These are phyloP conservation scores for Hordeum vulgare DNA, from an alignment of 176 grass and related monocot species.

Conservation along the genomic window MorexV3_pseudomolecules_assembly NC_058524.1:586304964-586305463, in stretches of 20 bases:
- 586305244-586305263: conserved; percentile 97
- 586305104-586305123: neutral
- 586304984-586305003: conserved; percentile 25
- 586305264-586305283: conserved; percentile 92
- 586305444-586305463: conserved; percentile 97
- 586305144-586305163: conserved; percentile 49
- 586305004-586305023: conserved; percentile 58
- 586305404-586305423: conserved; percentile 77
- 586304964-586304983: conserved; percentile 62
- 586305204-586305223: conserved; percentile 81
- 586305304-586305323: neutral
- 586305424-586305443: conserved; percentile 76
- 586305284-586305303: neutral
- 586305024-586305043: conserved; percentile 93
- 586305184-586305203: conserved; percentile 84
- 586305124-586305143: neutral
- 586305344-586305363: neutral
- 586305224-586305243: conserved; percentile 92
- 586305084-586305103: neutral
- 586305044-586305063: conserved; percentile 97
- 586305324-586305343: neutral
- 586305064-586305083: neutral
- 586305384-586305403: conserved; percentile 19
- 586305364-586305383: neutral
- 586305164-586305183: conserved; percentile 86